Conservation (phyloP, 176 grass and related monocot species). For the Triticum urartu region DNA sequence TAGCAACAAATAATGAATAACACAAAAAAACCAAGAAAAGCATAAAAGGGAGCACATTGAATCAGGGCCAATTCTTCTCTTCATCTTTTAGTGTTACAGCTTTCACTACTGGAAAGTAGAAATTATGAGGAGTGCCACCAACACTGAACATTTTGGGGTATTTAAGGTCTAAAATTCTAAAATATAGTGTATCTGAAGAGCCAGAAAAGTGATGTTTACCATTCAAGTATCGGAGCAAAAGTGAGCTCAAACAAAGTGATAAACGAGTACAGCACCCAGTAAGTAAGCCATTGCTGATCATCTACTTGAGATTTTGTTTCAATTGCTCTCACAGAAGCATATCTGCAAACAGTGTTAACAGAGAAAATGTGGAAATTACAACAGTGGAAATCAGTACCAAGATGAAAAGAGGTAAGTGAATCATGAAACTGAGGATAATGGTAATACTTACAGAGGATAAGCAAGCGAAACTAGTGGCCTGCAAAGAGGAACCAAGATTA, state of each 20-base stretch:
- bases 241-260: conserved; percentile 97
- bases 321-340: conserved; percentile 93
- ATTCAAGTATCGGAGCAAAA: conserved; percentile 80
- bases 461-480: conserved; percentile 89
- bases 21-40: background rate
- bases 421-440: background rate
- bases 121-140: background rate
- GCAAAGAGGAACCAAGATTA: conserved; percentile 30
- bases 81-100: background rate
- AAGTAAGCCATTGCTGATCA: conserved; percentile 99
- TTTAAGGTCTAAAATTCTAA: background rate
- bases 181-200: background rate
- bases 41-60: background rate
- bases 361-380: background rate
- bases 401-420: background rate
- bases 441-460: conserved; percentile 86
- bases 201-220: conserved; percentile 40
- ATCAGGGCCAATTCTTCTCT: background rate
- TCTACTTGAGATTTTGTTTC: conserved; percentile 96
- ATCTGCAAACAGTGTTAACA: conserved; percentile 45
- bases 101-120: background rate
- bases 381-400: background rate
- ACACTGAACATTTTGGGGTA: background rate
- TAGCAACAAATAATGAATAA: background rate
- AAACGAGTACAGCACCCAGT: conserved; percentile 98